A percentile compares a stretch with the other conserved stretches of the same genome.
These are phyloP conservation scores for Thermothelomyces thermophilus DNA, from an alignment of 2,329 filamentous ascomycete species.

Conservation along the genomic window DNA sequence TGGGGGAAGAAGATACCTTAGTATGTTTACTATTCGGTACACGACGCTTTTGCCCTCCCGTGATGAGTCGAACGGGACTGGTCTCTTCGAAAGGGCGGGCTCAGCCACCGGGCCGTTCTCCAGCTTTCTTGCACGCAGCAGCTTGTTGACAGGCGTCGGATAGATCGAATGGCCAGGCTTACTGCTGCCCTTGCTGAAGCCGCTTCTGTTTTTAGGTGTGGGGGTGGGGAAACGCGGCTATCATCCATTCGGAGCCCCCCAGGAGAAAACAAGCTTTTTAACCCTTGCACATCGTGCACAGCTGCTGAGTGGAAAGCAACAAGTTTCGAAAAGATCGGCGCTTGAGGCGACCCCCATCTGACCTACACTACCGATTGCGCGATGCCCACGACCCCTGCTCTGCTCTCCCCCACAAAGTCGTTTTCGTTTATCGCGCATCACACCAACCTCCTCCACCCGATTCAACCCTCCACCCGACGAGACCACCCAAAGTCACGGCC, in stretches of 20 bases:
- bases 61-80: too few relatives aligned
- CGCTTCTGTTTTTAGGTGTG: constrained; percentile 5
- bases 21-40: too few relatives aligned
- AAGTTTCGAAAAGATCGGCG: background rate
- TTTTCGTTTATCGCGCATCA: background rate
- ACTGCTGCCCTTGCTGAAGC: background rate
- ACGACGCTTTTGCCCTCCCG: too few relatives aligned
- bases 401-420: too few relatives aligned
- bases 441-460: too few relatives aligned
- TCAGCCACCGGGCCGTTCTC: background rate
- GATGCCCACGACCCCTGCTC: background rate
- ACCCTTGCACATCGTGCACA: background rate
- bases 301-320: background rate
- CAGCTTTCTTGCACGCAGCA: constrained; percentile 1
- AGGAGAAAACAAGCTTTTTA: constrained; percentile 6
- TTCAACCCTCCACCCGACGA: background rate
- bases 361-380: background rate
- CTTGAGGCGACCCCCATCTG: background rate
- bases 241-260: background rate
- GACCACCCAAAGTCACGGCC: background rate
- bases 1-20: background rate
- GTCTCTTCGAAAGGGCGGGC: background rate
- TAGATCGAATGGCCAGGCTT: background rate
- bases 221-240: background rate
- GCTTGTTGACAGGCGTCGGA: constrained; percentile 2